phyloP scores from a whole-genome alignment of 345 rosid species.

The Anastatica hierochuntica region DNA sequence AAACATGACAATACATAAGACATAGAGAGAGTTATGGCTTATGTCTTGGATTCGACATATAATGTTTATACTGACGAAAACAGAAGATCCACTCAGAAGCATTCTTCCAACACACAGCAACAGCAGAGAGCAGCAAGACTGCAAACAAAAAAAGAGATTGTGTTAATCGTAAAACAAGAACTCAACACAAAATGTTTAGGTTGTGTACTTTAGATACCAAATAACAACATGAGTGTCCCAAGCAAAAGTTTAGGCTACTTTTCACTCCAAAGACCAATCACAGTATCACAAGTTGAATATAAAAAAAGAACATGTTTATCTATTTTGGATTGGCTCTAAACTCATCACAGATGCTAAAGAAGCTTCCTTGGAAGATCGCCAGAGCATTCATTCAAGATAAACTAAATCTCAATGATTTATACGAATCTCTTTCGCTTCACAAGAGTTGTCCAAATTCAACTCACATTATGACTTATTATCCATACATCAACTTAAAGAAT shows the following conservation, averaged over 20 bases:
- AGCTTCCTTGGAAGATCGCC: not conserved
- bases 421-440: not conserved
- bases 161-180: no score
- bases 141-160: not conserved
- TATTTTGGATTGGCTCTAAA: not conserved
- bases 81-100: conserved; percentile 34
- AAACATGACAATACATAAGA: conserved; percentile 6
- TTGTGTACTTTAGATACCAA: no score
- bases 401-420: not conserved
- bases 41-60: no score
- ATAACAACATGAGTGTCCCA: not conserved
- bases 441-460: conserved; percentile 14
- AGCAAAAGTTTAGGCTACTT: not conserved
- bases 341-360: conserved; percentile 1
- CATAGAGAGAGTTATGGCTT: conserved; percentile 1
- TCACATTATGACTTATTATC: not conserved
- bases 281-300: not conserved
- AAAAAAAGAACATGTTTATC: not conserved
- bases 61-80: no score
- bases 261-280: not conserved
- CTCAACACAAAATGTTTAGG: not conserved
- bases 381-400: conserved; percentile 2
- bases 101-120: conserved; percentile 40
- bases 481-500: conserved; percentile 16
- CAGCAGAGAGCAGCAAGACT: conserved; percentile 46